Evolutionary conservation across 257 asterid genomes (phyloP), one percentile per base, ranked within the genome.

Genomic region (Ligustrum vulgare): DNA sequence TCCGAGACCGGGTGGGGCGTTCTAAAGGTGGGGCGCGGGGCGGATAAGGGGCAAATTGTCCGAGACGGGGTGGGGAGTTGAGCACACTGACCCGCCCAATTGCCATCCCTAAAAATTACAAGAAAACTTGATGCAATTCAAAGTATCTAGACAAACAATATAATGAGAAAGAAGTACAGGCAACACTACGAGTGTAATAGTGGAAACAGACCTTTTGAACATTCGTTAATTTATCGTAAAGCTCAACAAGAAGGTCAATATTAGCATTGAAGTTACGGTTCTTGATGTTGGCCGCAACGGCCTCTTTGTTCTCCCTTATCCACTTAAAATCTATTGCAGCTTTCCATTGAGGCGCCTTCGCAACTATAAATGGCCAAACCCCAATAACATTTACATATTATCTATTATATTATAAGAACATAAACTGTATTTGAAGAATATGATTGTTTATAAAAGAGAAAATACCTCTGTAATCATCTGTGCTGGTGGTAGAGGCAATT

Each of bases 321-420:
- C 96, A 90, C 89, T 95, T 93, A 80, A 89, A 95, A 82, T 93
- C 98, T 67, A 95, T 86, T 10, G 97, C 87, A 1, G 98, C 99
- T 85, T 85, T 94, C 98, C 98, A 94, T 69, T 91, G 97, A 67
- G 87, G 89, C 75, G 84, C 85, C 91, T 88, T 89, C 81, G 58
- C 81, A 79, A 10, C 94, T 92, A 78, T n/a, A 72, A 75, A 83
- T 22, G 71, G 60, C 75, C 84, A 43, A 35, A 43, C 2, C 67
- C 75, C 75, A 77, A 31, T 23, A 58, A 60, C 67, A 25, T 10
- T 35, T 31, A 16, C 41, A 16, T 56, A 22, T 32, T 65, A n/a
- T n/a, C n/a, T n/a, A n/a, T n/a, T n/a, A n/a, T 49, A 75, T 22
- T 28, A 65, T 0, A 15, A 49, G 56, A 58, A n/a, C 4, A 25